Evolutionary conservation across 1,284 basidiomycete genomes (phyloP).

Genomic region (Taiwanofungus camphoratus): DNA sequence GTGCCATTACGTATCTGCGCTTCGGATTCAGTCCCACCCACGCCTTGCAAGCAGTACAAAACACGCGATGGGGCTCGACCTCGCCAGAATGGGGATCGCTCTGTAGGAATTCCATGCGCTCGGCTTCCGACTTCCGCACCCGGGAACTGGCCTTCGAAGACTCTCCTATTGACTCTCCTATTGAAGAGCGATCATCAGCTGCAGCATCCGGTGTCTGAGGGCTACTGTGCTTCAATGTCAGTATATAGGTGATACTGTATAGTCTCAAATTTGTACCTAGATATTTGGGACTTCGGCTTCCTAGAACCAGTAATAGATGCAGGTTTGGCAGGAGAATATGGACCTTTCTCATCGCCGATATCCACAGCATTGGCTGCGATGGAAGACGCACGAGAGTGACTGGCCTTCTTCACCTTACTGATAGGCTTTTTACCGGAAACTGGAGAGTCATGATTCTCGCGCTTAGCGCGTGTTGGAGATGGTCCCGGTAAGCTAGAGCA

Average conservation of each 20-base stretch:
- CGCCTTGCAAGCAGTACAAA: constrained; percentile 49
- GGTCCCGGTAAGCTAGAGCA: constrained; percentile 18
- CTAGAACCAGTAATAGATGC: constrained; percentile 1
- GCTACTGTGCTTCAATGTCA: constrained; percentile 6
- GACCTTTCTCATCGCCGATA: not conserved
- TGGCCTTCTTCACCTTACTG: constrained; percentile 8
- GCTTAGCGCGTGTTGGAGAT: constrained; percentile 16
- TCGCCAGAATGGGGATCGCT: constrained; percentile 50
- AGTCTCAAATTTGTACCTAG: not conserved
- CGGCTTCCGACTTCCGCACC: constrained; percentile 49
- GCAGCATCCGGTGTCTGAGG: constrained; percentile 14
- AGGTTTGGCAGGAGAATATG: too few relatives aligned
- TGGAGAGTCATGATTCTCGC: constrained; percentile 8
- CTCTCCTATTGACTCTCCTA: constrained; percentile 15
- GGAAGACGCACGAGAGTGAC: constrained; percentile 7
- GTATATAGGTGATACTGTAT: not conserved
- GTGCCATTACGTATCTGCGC: constrained; percentile 48
- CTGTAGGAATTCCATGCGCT: constrained; percentile 55
- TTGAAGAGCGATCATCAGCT: constrained; percentile 17
- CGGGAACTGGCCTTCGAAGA: constrained; percentile 29
- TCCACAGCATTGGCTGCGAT: constrained; percentile 1
- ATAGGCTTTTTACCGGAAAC: constrained; percentile 16
- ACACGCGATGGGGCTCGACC: constrained; percentile 47
- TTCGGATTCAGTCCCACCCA: constrained; percentile 48
- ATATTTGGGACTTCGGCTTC: not conserved